Conservation (phyloP, 805 yeast species). For the Wickerhamiella spandovensis region DNA sequence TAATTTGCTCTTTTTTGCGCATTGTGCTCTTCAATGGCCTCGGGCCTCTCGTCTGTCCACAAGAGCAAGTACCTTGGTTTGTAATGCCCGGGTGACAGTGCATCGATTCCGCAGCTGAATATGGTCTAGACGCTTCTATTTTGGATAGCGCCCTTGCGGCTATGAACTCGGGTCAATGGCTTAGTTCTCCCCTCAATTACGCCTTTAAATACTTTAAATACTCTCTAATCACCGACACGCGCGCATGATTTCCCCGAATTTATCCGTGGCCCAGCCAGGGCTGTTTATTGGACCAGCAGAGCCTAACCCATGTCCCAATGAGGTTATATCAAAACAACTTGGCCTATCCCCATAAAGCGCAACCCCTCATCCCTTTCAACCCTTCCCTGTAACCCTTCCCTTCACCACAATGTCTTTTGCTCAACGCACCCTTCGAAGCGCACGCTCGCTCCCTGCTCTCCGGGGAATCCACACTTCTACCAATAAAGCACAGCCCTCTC, state of each 20-base stretch:
- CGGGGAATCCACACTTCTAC: constrained; percentile 19
- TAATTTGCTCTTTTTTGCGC: neutral
- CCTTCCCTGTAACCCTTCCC: neutral
- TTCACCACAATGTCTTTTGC: constrained; percentile 6
- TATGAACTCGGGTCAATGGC: neutral
- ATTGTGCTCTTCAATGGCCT: no score
- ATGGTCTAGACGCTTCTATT: neutral
- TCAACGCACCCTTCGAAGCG: constrained; percentile 14
- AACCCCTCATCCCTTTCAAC: no score
- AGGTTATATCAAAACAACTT: neutral
- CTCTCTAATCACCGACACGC: no score
- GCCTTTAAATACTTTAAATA: neutral
- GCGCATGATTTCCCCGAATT: no score
- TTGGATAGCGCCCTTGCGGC: no score
- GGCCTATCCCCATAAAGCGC: neutral
- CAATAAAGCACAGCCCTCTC: constrained; percentile 23
- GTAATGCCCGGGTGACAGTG: neutral
- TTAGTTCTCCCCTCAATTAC: neutral
- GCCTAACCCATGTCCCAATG: neutral
- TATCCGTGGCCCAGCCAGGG: neutral
- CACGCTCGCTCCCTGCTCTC: constrained; percentile 17
- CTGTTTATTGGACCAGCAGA: neutral
- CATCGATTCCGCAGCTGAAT: neutral
- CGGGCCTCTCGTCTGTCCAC: no score
- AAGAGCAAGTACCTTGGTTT: neutral